Percentiles rank a stretch among this genome's conserved stretches.
Conservation (phyloP, 495 filamentous ascomycete species). For the Hypomontagnella monticulosa region DNA sequence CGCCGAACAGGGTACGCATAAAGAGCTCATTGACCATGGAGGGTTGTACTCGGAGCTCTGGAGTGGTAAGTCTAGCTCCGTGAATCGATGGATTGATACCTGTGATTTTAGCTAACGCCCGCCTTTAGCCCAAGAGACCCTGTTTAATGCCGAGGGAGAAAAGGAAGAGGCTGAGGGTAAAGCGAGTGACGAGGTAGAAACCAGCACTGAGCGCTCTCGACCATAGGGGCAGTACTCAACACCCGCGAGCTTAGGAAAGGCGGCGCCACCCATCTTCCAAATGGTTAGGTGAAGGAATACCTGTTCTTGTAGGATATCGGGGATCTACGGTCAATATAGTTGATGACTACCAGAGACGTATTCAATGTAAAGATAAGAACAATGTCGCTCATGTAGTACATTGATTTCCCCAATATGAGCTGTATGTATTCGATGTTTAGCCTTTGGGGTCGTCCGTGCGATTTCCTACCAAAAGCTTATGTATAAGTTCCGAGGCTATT, state of each 20-base stretch:
- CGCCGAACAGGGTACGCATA: conserved; percentile 87
- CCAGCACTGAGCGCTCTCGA: not conserved
- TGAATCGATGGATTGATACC: not conserved
- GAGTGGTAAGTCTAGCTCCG: conserved; percentile 70
- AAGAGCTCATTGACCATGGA: conserved; percentile 77
- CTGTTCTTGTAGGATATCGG: too few species aligned
- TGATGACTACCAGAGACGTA: too few species aligned
- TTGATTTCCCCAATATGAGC: too few species aligned
- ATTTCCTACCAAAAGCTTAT: too few species aligned
- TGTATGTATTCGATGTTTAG: too few species aligned
- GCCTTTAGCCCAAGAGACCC: conserved; percentile 54
- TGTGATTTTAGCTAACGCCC: conserved; percentile 24
- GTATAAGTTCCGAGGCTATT: too few species aligned
- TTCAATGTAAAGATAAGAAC: too few species aligned
- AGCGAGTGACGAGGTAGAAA: not conserved
- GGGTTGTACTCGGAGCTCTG: conserved; percentile 92
- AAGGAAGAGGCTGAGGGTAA: conserved; percentile 29
- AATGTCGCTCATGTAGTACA: too few species aligned
- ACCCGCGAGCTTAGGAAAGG: not conserved
- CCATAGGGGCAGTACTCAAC: not conserved
- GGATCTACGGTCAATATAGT: too few species aligned
- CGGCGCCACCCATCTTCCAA: not conserved
- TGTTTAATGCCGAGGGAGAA: conserved; percentile 52
- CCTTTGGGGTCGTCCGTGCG: too few species aligned
- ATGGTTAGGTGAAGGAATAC: too few species aligned